These are phyloP conservation scores for Pogostemon cablin DNA, from an alignment of 257 asterid genomes.

Conservation along the genomic window DNA sequence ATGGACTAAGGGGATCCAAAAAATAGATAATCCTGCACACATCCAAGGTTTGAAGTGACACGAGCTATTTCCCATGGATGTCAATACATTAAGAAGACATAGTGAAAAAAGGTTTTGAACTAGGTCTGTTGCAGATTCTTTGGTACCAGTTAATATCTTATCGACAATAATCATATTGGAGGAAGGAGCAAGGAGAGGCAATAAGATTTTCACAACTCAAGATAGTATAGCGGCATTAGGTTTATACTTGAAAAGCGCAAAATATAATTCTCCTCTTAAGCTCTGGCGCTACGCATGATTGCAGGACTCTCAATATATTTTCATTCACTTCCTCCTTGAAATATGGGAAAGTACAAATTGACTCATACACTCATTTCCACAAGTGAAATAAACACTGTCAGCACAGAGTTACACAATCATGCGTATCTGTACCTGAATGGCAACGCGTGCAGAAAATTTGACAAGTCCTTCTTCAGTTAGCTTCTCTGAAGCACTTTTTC, in stretches of 20 bases:
- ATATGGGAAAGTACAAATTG: conserved; percentile 4
- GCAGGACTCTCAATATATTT: background rate
- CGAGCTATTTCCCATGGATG: conserved; percentile 19
- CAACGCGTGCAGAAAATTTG: conserved; percentile 85
- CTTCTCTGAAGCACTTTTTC: conserved; percentile 88
- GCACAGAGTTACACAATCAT: conserved; percentile 14
- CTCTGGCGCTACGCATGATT: background rate
- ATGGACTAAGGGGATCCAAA: no score
- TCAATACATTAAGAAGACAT: conserved; percentile 6
- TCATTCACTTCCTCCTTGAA: conserved; percentile 10
- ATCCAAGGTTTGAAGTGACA: conserved; percentile 22
- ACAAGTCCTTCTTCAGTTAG: conserved; percentile 93
- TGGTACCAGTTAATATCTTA: background rate
- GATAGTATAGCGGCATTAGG: background rate
- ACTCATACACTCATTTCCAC: background rate
- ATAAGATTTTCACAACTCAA: conserved; percentile 18
- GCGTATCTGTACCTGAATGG: conserved; percentile 63
- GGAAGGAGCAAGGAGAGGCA: conserved; percentile 12
- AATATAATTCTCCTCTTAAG: conserved; percentile 6
- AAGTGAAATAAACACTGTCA: conserved; percentile 24
- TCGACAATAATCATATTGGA: background rate
- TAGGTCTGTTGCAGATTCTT: background rate
- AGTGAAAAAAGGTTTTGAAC: conserved; percentile 17
- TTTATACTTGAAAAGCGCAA: background rate
- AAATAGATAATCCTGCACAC: background rate